Percentiles rank a stretch among this genome's conserved stretches.
These are phyloP conservation scores for Parsonsia alboflavescens DNA, from an alignment of 257 asterid genomes.

Conservation along the genomic window DNA sequence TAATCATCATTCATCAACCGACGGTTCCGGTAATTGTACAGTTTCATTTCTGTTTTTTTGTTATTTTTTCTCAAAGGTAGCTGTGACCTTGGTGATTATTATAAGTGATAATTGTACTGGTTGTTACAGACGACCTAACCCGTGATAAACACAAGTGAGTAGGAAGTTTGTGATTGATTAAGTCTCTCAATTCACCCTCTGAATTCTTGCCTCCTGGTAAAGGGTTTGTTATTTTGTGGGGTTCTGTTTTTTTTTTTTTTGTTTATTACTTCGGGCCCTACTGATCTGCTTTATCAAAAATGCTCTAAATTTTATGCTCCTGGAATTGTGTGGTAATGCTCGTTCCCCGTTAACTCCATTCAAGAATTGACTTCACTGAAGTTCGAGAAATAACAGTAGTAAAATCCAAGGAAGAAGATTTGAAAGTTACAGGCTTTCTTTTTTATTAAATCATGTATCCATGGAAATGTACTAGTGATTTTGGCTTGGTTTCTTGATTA, in stretches of 20 bases:
- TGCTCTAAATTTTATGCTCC: neutral
- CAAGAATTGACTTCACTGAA: neutral
- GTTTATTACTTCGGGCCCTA: neutral
- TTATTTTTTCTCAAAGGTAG: too few relatives aligned
- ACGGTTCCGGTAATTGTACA: neutral
- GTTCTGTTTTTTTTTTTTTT: neutral
- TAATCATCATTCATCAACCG: conserved; percentile 17
- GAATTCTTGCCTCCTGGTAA: neutral
- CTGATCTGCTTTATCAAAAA: neutral
- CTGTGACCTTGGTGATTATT: too few relatives aligned
- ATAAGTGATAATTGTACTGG: too few relatives aligned
- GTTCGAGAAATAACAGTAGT: neutral
- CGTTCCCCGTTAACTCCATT: neutral
- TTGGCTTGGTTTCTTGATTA: neutral
- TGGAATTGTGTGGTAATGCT: neutral
- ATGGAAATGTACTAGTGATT: too few relatives aligned
- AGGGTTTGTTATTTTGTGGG: conserved; percentile 1
- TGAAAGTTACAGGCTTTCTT: neutral
- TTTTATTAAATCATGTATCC: too few relatives aligned
- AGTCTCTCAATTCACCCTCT: neutral
- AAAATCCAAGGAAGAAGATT: neutral
- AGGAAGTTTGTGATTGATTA: conserved; percentile 13
- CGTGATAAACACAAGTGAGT: neutral
- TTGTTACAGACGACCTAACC: neutral
- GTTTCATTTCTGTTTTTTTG: neutral